These are phyloP conservation scores for Erysimum cheiri DNA, from an alignment of 441 rosid species.

Conservation along the genomic window DNA sequence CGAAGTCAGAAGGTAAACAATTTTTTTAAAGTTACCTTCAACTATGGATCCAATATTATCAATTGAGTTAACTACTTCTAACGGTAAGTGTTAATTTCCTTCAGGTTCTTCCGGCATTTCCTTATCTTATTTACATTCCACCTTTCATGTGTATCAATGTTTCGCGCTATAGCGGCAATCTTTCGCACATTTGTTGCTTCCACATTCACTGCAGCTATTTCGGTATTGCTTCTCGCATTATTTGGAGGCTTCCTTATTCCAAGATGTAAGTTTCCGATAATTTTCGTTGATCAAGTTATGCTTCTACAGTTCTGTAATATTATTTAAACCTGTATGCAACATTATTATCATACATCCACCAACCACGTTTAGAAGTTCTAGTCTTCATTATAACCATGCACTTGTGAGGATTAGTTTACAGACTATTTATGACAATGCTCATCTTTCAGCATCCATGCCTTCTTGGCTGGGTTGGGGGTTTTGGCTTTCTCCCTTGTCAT, in stretches of 20 bases:
- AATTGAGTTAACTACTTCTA: conserved; percentile 8
- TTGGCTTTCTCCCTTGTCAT: conserved; percentile 73
- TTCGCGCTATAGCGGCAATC: conserved; percentile 58
- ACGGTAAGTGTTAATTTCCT: conserved; percentile 16
- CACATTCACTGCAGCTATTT: conserved; percentile 31
- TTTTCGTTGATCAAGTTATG: conserved; percentile 1
- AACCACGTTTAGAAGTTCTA: neutral
- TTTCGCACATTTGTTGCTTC: conserved; percentile 55
- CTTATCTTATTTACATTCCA: conserved; percentile 55
- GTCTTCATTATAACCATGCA: neutral
- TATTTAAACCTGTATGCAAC: neutral
- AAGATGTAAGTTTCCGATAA: conserved; percentile 44
- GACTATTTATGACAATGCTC: neutral
- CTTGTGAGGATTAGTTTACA: neutral
- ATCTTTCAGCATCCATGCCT: conserved; percentile 62
- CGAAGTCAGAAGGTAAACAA: conserved; percentile 53
- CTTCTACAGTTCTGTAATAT: neutral
- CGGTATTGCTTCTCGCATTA: conserved; percentile 41
- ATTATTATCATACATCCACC: neutral
- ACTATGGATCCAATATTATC: neutral
- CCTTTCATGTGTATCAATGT: conserved; percentile 59
- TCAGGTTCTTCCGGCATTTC: conserved; percentile 52
- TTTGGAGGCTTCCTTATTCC: conserved; percentile 67
- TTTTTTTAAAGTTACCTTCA: neutral
- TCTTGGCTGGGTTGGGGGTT: conserved; percentile 79